Base-by-base conservation (phyloP, 2,329 filamentous ascomycete species). In the Ceratocystis lukuohia region DNA sequence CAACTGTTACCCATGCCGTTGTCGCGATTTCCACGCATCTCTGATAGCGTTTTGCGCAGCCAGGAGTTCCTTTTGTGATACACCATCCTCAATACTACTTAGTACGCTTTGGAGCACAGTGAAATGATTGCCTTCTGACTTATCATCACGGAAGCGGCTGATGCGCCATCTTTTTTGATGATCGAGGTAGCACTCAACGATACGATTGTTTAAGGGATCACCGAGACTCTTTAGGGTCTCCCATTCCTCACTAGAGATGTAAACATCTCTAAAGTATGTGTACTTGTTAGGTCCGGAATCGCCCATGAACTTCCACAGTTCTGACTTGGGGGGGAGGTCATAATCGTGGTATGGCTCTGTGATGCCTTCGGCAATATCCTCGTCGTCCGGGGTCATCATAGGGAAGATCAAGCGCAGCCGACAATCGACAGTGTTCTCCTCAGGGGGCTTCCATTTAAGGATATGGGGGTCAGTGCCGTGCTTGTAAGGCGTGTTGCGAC, bases 381-480 rank as follows among this genome's bases (percentile, higher is more conserved):
- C 76, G 15, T 84, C 82, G 71, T 87, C 83, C 0, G 88, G 87
- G 68, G 89, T 82, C n/a, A 88, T 79, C 0, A 80, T 73, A 0
- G 88, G 88, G 72, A 96, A 97, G 12, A 82, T 80, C 56, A 99
- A 81, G 64, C 83, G 84, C 71, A 97, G 81, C 53, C 88, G 84
- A 75, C 96, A 96, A 74, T 99, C 94, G 71, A 99, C 85, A 0
- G 91, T 96, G 77, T 99, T 99, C 75, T 99, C 94, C 70, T 89
- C 82, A 3, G 91, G 90, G 0, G 93, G 91, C 77, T 99, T 99
- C 94, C 94, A 99, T 76, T 99, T 99, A 48, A 99, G 80, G 69
- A 96, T 99, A 74, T 96, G 88, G 62, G 84, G 84, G 75, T 99
- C 94, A 12, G 94, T 99, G 70, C 94, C 94, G 70, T 88, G 87